A percentile compares a stretch with the other conserved stretches of the same genome.
Conservation (phyloP, 2,329 filamentous ascomycete species). For the Ophiosphaerella narmari region DNA sequence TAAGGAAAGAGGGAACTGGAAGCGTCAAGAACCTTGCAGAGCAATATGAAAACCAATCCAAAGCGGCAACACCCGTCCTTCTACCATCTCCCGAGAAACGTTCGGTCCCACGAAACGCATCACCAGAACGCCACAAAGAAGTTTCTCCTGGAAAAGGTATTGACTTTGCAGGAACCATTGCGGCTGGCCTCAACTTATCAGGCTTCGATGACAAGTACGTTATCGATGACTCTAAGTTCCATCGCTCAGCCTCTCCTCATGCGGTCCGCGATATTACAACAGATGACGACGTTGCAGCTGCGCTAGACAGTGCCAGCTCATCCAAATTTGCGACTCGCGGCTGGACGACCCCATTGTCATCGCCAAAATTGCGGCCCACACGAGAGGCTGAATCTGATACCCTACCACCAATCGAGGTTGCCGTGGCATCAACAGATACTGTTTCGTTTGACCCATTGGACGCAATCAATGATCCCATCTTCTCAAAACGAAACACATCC, state of each 20-base stretch:
- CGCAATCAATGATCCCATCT: slow-evolving; percentile 43
- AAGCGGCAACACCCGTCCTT: slow-evolving; percentile 22
- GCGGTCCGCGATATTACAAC: slow-evolving; percentile 33
- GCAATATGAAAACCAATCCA: slow-evolving; percentile 28
- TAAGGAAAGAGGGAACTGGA: slow-evolving; percentile 20
- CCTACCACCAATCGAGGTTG: slow-evolving; percentile 41
- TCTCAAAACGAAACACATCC: slow-evolving; percentile 40
- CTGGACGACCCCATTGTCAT: slow-evolving; percentile 36
- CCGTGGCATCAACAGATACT: slow-evolving; percentile 36
- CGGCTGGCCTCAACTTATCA: slow-evolving; percentile 52
- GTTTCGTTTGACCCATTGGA: slow-evolving; percentile 46
- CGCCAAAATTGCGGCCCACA: slow-evolving; percentile 26
- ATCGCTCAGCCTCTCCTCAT: slow-evolving; percentile 34
- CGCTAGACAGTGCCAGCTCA: slow-evolving; percentile 32
- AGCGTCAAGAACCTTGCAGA: slow-evolving; percentile 30
- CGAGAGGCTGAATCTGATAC: slow-evolving; percentile 25
- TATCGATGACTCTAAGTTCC: slow-evolving; percentile 48
- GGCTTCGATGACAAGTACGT: slow-evolving; percentile 54
- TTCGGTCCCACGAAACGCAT: slow-evolving; percentile 18
- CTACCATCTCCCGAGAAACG: slow-evolving; percentile 17
- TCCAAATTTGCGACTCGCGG: slow-evolving; percentile 38
- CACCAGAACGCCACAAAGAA: slow-evolving; percentile 16
- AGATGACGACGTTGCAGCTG: slow-evolving; percentile 40
- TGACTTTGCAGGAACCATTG: slow-evolving; percentile 55
- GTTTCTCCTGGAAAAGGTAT: slow-evolving; percentile 44